Evolutionary conservation across 768 basidiomycete species (phyloP), one percentile per base, ranked within the genome.

Genomic region (Lactarius sanguifluus): DNA sequence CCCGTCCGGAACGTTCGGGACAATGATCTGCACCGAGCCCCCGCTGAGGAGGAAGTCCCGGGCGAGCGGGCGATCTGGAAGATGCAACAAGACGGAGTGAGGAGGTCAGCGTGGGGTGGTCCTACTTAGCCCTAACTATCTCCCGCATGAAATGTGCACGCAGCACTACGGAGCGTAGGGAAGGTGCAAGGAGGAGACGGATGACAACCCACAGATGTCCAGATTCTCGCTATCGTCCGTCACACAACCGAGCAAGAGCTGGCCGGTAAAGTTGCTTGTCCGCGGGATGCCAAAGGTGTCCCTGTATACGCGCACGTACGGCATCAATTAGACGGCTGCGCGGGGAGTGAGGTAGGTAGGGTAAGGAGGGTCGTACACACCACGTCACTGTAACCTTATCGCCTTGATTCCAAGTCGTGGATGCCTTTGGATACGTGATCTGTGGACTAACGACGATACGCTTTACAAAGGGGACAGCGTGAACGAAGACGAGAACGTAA

Each of bases 161-260:
- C 16, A 15, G 20, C 15, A n/a, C 61, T 23, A 50, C 38, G 36
- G 50, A 36, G 47, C n/a, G 16, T 25, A 12, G 18, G 28, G 55
- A 20, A 9, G 50, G 36, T 23, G 2, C 28, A 12, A n/a, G 32
- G 20, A n/a, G 32, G 12, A 30, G 2, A 15, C 20, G 54, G 32
- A 64, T n/a, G 16, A 9, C 38, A 5, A 73, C 84, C 67, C 66
- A 86, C 86, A 54, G 36, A 85, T 75, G 67, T 86, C 79, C 71
- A 86, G 83, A 60, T 79, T 80, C 60, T 65, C 69, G 28, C 68
- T 68, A 62, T 74, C 74, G 62, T 71, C 71, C 68, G 72, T 66
- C 63, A 71, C 13, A 65, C 76, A 77, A 16, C 86, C 86, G 25
- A 87, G 79, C 6, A 85, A 71, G 56, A 86, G 66, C 36, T 75